These are phyloP conservation scores for Amniculicola lignicola DNA, from an alignment of 495 filamentous ascomycete genomes.

Conservation along the genomic window DNA sequence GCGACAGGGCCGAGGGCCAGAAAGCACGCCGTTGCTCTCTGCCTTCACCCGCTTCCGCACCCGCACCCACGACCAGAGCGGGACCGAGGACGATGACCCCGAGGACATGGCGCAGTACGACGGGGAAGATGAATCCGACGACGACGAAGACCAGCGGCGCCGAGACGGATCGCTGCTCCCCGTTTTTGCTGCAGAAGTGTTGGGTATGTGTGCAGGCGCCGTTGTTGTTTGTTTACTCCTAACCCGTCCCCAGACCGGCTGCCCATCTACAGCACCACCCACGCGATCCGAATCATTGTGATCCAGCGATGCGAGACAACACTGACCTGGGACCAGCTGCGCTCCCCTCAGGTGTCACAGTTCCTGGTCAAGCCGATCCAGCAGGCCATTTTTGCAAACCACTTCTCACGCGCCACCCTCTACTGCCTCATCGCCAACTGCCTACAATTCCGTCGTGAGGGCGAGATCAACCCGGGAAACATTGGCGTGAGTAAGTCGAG, in stretches of 20 bases:
- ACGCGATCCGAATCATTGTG: conserved; percentile 79
- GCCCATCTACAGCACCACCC: conserved; percentile 85
- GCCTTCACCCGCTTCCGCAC: conserved; percentile 17
- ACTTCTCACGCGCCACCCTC: conserved; percentile 79
- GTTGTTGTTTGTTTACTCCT: conserved; percentile 21
- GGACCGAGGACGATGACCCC: conserved; percentile 11
- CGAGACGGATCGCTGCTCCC: conserved; percentile 31
- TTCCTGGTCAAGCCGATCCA: conserved; percentile 91
- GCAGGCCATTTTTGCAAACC: conserved; percentile 71
- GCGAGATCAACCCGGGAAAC: conserved; percentile 73
- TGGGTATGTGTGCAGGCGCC: conserved; percentile 19
- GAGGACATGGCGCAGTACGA: conserved; percentile 13
- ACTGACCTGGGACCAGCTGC: conserved; percentile 90
- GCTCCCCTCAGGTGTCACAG: conserved; percentile 90
- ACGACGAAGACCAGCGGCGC: conserved; percentile 11
- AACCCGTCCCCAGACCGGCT: conserved; percentile 52
- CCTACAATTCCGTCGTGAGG: conserved; percentile 87
- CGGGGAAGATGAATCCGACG: conserved; percentile 18
- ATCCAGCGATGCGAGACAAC: conserved; percentile 83
- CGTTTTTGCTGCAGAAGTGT: conserved; percentile 31
- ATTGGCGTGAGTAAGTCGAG: conserved; percentile 76
- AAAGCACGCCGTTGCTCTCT: conserved; percentile 28
- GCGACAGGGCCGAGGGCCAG: conserved; percentile 19
- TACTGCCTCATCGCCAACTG: conserved; percentile 92
- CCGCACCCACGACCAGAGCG: conserved; percentile 5